Evolutionary conservation across 805 yeast species (phyloP), one percentile per base, ranked within the genome.

Genomic region (Spathaspora gorwiae): DNA sequence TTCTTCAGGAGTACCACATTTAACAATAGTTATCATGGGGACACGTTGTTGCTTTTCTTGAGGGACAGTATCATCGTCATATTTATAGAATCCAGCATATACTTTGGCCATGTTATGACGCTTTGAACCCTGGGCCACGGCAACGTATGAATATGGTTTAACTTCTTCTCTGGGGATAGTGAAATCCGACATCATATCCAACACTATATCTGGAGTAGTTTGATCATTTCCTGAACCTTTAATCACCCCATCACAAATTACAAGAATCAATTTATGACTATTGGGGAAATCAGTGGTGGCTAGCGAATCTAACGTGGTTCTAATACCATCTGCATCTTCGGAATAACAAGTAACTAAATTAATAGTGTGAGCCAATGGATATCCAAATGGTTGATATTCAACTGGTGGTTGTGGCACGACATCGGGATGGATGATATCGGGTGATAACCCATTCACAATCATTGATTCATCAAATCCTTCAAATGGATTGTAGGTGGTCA

Each of bases 81-180:
- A 94, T 54, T 83, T 83, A 70, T 94, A 94, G 62, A 87, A 94
- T 0, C 99, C 99, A 10, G 96, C 83, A 59, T 89, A 92, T 2
- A 92, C 90, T 65, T 90, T 92, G 27, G 99, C 97, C 96, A 90
- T 90, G 62, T 94, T 94, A 61, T 94, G 99, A 62, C 99, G 84
- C 68, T 89, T 94, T 4, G 87, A 56, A 54, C 99, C 99, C 55
- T 86, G 86, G 2, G 96, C 96, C 35, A 94, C 97, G 7, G 98
- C 95, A 33, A 94, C 96, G 62, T 94, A 92, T 0, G 97, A 90
- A 57, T 81, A 75, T 0, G 97, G 79, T 59, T 79, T 66, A 6
- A 89, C 97, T 12, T 87, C 82, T 14, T 88, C 95, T 8, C 74
- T 76, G 0, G 88, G 86, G 32, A 76, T 72, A 7, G 79, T 75